Base-by-base conservation (phyloP, 106 monocot species). In the Agapanthus africanus region DNA sequence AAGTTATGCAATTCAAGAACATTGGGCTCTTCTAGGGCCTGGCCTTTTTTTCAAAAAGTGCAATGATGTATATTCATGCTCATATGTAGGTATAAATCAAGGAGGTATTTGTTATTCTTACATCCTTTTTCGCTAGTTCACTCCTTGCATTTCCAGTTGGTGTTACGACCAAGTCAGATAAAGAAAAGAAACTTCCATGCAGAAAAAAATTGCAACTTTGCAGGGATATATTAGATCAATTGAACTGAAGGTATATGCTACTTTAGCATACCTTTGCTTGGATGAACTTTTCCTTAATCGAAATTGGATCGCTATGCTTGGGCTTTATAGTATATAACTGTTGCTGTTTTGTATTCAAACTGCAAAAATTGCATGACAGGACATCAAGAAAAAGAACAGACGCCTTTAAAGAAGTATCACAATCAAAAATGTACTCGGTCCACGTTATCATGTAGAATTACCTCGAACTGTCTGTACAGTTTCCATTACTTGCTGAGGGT, bases 211-310 rank as follows among this genome's bases (percentile, higher is more conserved):
- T 30, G 26, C n/a, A n/a, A n/a, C n/a, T n/a, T n/a, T n/a, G n/a
- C n/a, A n/a, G n/a, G n/a, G n/a, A n/a, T n/a, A n/a, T 19, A 47
- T 7, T 32, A 22, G 14, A 63, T 37, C 63, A 35, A 37, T 35
- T 66, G 4, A 22, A 66, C 30, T 28, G 27, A 15, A 44, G 16
- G 22, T 28, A 44, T 44, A 66, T 66, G 28, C 66, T 42, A 23
- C 15, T 49, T 15, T 35, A 28, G n/a, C 30, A 61, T 87, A 99
- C 99, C 93, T 99, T 99, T 26, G 90, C 90, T 31, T 99, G 99
- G 72, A 99, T 99, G 72, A 93, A 99, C 73, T 99, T 99, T 73
- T 99, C 99, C 76, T 99, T 99, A 19, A 93, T 67, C 14, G 99
- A 84, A 62, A 99, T 93, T 32, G 85, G 73, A 71, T 93, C 99